A percentile compares a stretch with the other conserved stretches of the same genome.
These are phyloP conservation scores for Pythium scleroteichum DNA, from an alignment of 352 stramenopile genomes.

Conservation along the genomic window DNA sequence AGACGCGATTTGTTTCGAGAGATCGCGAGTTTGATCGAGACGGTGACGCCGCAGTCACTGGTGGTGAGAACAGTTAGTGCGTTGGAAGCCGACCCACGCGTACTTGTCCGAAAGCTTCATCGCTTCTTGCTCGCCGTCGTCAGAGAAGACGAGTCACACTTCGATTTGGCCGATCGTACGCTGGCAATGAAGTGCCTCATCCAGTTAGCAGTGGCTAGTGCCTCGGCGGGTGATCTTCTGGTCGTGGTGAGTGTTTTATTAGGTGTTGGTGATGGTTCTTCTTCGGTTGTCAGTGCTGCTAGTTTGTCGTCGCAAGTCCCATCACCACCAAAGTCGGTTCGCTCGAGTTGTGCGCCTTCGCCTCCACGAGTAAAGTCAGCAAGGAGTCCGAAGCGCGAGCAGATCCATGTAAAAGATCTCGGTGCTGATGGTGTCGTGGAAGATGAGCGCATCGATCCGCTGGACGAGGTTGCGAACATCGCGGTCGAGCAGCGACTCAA, in stretches of 20 bases:
- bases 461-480: conserved; percentile 13
- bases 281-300: not conserved
- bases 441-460: conserved; percentile 21
- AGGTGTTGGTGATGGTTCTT: conserved; percentile 32
- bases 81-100: not conserved
- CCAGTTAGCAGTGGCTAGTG: conserved; percentile 49
- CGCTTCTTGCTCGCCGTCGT: conserved; percentile 17
- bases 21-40: conserved; percentile 30
- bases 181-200: conserved; percentile 57
- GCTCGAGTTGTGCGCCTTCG: not conserved
- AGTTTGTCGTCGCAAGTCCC: not conserved
- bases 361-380: not conserved
- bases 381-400: conserved; percentile 2
- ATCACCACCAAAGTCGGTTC: not conserved
- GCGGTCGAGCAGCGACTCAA: conserved; percentile 26
- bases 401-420: conserved; percentile 5
- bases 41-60: conserved; percentile 44
- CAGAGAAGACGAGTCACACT: not conserved
- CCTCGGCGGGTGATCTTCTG: conserved; percentile 59
- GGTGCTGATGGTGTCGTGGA: conserved; percentile 14
- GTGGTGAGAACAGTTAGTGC: not conserved
- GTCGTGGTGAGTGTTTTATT: conserved; percentile 56
- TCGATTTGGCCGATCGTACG: conserved; percentile 32
- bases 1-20: conserved; percentile 18
- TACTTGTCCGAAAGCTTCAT: conserved; percentile 18